These are phyloP conservation scores for Suillus cothurnatus DNA, from an alignment of 768 basidiomycete species.

Conservation along the genomic window DNA sequence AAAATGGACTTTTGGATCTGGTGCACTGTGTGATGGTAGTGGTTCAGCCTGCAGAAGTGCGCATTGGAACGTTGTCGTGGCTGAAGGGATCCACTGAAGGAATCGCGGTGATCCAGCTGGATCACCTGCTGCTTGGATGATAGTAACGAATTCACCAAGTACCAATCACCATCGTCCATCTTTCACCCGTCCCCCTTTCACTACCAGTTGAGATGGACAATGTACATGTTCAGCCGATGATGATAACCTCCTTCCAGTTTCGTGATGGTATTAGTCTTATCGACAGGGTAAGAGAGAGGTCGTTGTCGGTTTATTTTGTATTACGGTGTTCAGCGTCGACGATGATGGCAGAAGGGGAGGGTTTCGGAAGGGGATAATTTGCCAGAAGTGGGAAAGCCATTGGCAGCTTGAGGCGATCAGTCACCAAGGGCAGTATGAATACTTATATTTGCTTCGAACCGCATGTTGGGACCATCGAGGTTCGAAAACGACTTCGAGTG, in stretches of 20 bases:
- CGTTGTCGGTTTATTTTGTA: not conserved
- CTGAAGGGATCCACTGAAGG: not conserved
- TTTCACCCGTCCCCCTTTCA: not conserved
- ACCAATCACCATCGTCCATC: not conserved
- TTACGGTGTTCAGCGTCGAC: not conserved
- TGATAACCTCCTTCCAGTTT: not conserved
- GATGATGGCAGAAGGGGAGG: not conserved
- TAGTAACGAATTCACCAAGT: not conserved
- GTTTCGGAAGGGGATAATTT: not conserved
- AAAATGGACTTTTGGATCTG: not conserved
- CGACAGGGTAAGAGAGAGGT: not conserved
- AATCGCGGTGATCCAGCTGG: not conserved
- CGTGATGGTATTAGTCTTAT: not conserved
- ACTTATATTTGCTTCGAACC: not conserved
- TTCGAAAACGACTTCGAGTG: not conserved
- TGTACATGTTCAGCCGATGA: not conserved
- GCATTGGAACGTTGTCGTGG: not conserved
- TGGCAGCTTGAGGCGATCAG: not conserved
- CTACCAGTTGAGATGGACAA: not conserved
- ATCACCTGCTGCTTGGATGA: not conserved
- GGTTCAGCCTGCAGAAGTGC: not conserved
- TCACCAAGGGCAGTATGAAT: not conserved
- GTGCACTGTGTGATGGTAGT: not conserved
- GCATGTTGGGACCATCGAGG: not conserved
- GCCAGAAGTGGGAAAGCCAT: not conserved